phyloP scores from a whole-genome alignment of 2,329 filamentous ascomycete genomes.

The Fusarium annulatum region DNA sequence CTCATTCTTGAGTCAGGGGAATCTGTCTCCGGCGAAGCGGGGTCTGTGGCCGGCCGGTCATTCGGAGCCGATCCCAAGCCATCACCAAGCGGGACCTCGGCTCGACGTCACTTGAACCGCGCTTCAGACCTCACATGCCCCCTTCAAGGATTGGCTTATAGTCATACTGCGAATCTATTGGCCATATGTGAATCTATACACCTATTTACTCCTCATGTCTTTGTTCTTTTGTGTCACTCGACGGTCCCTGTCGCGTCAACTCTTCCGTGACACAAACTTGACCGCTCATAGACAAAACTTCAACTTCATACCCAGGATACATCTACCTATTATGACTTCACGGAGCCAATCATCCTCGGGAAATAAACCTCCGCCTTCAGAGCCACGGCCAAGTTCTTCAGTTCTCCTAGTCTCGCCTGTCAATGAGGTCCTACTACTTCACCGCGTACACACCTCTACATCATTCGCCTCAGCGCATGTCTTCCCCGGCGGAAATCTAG shows the following conservation, averaged over 20 bases:
- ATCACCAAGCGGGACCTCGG: constrained; percentile 40
- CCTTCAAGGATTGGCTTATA: background rate
- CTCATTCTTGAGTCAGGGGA: background rate
- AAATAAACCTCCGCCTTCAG: constrained; percentile 45
- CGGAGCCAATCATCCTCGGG: constrained; percentile 17
- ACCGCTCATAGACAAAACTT: constrained; percentile 13
- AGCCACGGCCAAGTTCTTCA: constrained; percentile 75
- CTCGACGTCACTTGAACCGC: constrained; percentile 30
- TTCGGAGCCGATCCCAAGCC: constrained; percentile 28
- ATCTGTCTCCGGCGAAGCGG: background rate
- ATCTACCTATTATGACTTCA: constrained; percentile 26
- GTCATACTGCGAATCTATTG: constrained; percentile 7
- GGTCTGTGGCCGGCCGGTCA: background rate
- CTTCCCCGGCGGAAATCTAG: constrained; percentile 91
- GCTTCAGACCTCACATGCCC: constrained; percentile 32
- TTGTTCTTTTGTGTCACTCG: constrained; percentile 17
- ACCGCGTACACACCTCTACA: constrained; percentile 82
- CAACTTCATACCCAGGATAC: constrained; percentile 4
- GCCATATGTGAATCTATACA: background rate
- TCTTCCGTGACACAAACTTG: constrained; percentile 3
- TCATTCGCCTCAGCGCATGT: constrained; percentile 94
- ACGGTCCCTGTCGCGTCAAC: constrained; percentile 19
- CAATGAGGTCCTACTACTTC: constrained; percentile 89
- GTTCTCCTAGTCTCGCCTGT: constrained; percentile 85
- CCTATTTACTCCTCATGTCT: constrained; percentile 26